These are phyloP conservation scores for Phytopythium ostracodes DNA, from an alignment of 352 stramenopile genomes.

Conservation along the genomic window DNA sequence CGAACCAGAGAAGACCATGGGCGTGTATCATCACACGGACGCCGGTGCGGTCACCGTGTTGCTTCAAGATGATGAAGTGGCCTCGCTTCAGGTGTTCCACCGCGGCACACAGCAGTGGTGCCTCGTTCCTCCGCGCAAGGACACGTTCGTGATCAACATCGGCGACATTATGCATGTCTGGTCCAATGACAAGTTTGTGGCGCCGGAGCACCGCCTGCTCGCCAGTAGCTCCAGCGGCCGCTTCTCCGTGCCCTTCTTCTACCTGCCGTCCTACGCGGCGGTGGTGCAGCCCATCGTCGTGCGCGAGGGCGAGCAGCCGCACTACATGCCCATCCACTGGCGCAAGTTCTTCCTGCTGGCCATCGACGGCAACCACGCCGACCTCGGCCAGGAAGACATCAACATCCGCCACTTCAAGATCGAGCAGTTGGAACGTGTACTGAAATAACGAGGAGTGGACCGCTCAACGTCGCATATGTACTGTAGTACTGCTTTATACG, in stretches of 20 bases:
- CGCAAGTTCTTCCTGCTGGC: too few relatives aligned
- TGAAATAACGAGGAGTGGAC: too few relatives aligned
- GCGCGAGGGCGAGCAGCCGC: slow-evolving; percentile 1
- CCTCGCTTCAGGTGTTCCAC: slow-evolving; percentile 44
- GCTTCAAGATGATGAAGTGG: slow-evolving; percentile 40
- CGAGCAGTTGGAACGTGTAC: not conserved
- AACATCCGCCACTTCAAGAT: not conserved
- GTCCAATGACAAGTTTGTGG: slow-evolving; percentile 42
- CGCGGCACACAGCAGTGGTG: slow-evolving; percentile 28
- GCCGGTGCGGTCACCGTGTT: slow-evolving; percentile 41
- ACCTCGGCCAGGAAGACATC: not conserved
- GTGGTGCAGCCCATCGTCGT: slow-evolving; percentile 44
- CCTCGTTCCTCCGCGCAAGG: slow-evolving; percentile 25
- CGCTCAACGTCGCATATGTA: too few relatives aligned
- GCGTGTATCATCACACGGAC: slow-evolving; percentile 43
- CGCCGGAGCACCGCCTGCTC: slow-evolving; percentile 44
- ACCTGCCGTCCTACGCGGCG: slow-evolving; percentile 54
- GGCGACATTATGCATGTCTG: slow-evolving; percentile 55
- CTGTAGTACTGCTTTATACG: too few relatives aligned
- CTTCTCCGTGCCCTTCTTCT: slow-evolving; percentile 58
- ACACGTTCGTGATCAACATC: slow-evolving; percentile 58
- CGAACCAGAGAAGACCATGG: slow-evolving; percentile 26
- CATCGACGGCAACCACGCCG: too few relatives aligned
- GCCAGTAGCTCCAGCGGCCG: slow-evolving; percentile 20
- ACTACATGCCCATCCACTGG: too few relatives aligned